Base-by-base conservation (phyloP, 2,329 filamentous ascomycete species). In the Scolecobasidium constrictum region DNA sequence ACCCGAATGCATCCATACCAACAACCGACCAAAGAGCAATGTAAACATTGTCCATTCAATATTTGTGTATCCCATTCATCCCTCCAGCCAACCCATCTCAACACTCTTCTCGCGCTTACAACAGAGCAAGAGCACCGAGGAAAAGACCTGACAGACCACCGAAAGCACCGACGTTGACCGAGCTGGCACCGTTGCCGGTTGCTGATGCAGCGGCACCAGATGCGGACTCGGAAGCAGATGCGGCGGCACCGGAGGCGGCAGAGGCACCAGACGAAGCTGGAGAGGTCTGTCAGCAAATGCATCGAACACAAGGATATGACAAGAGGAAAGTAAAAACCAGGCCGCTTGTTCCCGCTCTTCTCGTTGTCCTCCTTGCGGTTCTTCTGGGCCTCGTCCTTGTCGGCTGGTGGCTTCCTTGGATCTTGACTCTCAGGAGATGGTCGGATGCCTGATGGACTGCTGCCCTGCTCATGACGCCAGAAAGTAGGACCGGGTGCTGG, bases 81-180 rank as follows among this genome's bases (percentile, higher is more conserved):
- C 13, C 13, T 31, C 26, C 26, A 31, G 13, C 26, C 26, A 31
- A 11, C 26, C 26, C 13, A 11, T 31, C 13, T 31, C 13, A 13
- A 31, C 26, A 31, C 11, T n/a, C n/a, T n/a, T n/a, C n/a, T 9
- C 17, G 9, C n/a, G 16, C 9, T 15, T 36, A 36, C 35, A 36
- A 63, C 53, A 63, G 55, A 42, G 56, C 60, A 52, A 63, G 59
- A 38, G 59, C 48, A 38, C 57, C 60, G 43, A 62, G 45, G 43
- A 51, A 40, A 21, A 63, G 54, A 48, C 59, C 60, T 35, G 56
- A 57, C 53, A 38, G 60, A 43, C 46, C 55, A 54, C 40, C 52
- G 53, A 41, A 49, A 48, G n/a, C 26, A n/a, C 26, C 26, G 26
- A 9, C 9, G 9, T 31, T 7, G 9, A n/a, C 26, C 9, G 9